These are phyloP conservation scores for Malassezia arunalokei DNA, from an alignment of 1,284 basidiomycete species.

Conservation along the genomic window DNA sequence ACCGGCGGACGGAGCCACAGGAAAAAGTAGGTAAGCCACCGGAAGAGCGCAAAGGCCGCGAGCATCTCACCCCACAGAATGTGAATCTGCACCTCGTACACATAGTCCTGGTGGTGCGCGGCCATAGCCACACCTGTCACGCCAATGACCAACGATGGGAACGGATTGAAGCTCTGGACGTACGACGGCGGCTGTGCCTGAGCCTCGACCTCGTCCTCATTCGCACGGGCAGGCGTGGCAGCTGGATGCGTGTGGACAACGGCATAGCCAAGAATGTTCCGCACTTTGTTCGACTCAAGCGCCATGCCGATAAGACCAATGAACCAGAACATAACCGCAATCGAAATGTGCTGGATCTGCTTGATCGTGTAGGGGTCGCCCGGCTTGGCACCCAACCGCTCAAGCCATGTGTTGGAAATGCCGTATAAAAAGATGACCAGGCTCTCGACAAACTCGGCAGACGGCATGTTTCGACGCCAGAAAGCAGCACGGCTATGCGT, in stretches of 20 bases:
- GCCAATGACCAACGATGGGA: constrained; percentile 67
- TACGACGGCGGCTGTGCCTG: constrained; percentile 50
- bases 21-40: constrained; percentile 84
- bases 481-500: constrained; percentile 15
- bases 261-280: constrained; percentile 27
- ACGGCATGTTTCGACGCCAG: constrained; percentile 27
- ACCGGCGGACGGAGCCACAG: constrained; percentile 61
- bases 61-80: constrained; percentile 82
- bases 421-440: constrained; percentile 79
- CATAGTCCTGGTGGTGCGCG: constrained; percentile 79
- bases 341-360: constrained; percentile 86
- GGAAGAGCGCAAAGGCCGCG: constrained; percentile 62
- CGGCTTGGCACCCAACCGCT: constrained; percentile 65
- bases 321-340: constrained; percentile 92
- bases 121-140: constrained; percentile 89
- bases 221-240: constrained; percentile 1
- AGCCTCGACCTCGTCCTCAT: constrained; percentile 19
- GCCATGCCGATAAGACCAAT: constrained; percentile 79
- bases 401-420: constrained; percentile 89
- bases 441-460: constrained; percentile 76
- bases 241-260: constrained; percentile 21
- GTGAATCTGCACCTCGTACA: constrained; percentile 73
- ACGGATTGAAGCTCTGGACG: constrained; percentile 74
- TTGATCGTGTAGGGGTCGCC: constrained; percentile 82
- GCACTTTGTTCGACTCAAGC: constrained; percentile 59